A percentile compares a stretch with the other conserved stretches of the same genome.
These are phyloP conservation scores for Amanita inopinata DNA, from an alignment of 768 basidiomycete genomes.

Conservation along the genomic window DNA sequence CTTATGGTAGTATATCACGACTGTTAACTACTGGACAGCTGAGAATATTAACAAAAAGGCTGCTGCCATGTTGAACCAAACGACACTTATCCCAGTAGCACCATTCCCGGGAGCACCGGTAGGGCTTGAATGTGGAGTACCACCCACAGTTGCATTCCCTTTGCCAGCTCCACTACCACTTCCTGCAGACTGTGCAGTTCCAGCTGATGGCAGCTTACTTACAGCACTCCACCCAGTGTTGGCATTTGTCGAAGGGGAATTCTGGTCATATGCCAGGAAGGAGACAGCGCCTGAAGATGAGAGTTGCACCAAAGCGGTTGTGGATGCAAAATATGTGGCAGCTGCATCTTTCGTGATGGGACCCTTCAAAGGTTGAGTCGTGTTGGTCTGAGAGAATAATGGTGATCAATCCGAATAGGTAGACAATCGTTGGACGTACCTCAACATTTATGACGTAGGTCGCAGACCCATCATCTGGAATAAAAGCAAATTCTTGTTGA, in stretches of 20 bases:
- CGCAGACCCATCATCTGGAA: slow-evolving; percentile 62
- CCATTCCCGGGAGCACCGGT: no score
- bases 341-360: slow-evolving; percentile 49
- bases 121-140: no score
- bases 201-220: slow-evolving; percentile 31
- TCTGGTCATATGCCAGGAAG: slow-evolving; percentile 48
- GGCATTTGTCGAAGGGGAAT: slow-evolving; percentile 31
- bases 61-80: no score
- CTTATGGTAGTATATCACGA: no score
- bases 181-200: no score
- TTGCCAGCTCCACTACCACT: no score
- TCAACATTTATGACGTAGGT: slow-evolving; percentile 67
- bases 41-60: no score
- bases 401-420: not conserved
- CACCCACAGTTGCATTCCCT: no score
- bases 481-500: slow-evolving; percentile 66
- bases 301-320: slow-evolving; percentile 56
- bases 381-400: slow-evolving; percentile 38
- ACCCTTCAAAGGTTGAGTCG: slow-evolving; percentile 49
- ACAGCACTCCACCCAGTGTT: slow-evolving; percentile 41
- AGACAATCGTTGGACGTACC: slow-evolving; percentile 26
- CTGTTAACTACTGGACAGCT: no score
- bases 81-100: no score
- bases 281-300: slow-evolving; percentile 48
- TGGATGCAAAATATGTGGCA: slow-evolving; percentile 57